A percentile compares a stretch with the other conserved stretches of the same genome.
phyloP scores from a whole-genome alignment of 805 yeast species.

The Metschnikowia anglica region DNA sequence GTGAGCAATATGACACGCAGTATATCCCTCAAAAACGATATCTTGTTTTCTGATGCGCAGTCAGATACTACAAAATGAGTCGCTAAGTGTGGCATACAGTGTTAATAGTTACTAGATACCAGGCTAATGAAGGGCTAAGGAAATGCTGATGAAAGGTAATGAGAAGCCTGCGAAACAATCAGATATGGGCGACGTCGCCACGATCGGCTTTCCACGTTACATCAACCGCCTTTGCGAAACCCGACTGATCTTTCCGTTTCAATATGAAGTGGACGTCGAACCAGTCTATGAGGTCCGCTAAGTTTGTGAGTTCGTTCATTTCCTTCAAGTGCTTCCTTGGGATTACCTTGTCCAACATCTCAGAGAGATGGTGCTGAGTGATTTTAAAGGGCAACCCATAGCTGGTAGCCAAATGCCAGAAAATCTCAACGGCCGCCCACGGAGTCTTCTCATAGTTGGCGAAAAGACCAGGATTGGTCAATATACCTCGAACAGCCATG shows the following conservation, averaged over 20 bases:
- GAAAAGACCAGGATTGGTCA: slow-evolving; percentile 85
- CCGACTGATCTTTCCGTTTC: slow-evolving; percentile 63
- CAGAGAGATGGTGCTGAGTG: slow-evolving; percentile 81
- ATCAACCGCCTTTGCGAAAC: slow-evolving; percentile 58
- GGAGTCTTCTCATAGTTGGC: slow-evolving; percentile 73
- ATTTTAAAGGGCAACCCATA: slow-evolving; percentile 85
- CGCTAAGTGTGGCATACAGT: neutral
- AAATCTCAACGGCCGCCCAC: slow-evolving; percentile 85
- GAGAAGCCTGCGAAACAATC: neutral
- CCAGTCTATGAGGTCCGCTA: slow-evolving; percentile 76
- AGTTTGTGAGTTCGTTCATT: slow-evolving; percentile 58
- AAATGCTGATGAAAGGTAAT: too few relatives aligned
- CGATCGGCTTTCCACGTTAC: slow-evolving; percentile 27
- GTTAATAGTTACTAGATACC: too few relatives aligned
- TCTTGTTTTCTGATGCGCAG: slow-evolving; percentile 29
- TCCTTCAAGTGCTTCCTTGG: slow-evolving; percentile 39
- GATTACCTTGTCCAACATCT: slow-evolving; percentile 69
- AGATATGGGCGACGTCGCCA: slow-evolving; percentile 17
- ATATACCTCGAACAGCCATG: slow-evolving; percentile 91
- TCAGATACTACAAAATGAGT: neutral
- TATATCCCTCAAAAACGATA: slow-evolving; percentile 70
- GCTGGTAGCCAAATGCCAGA: slow-evolving; percentile 73
- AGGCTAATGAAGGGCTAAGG: too few relatives aligned
- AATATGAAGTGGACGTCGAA: slow-evolving; percentile 70
- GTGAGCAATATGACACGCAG: slow-evolving; percentile 88